phyloP scores from a whole-genome alignment of 2,329 filamentous ascomycete genomes.

The Cytospora piceicola region DNA sequence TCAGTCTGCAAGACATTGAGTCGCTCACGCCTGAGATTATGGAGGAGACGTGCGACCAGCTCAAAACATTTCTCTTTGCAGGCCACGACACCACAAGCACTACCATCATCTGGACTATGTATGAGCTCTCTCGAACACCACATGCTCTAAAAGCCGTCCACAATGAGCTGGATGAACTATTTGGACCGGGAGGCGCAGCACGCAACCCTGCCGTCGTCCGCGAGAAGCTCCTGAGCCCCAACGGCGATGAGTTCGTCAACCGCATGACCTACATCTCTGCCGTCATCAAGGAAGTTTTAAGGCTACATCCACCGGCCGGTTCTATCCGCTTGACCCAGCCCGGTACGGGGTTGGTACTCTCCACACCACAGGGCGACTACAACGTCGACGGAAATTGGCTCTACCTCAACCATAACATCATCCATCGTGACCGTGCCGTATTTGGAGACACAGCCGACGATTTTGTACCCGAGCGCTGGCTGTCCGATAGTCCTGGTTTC shows the following conservation, averaged over 20 bases:
- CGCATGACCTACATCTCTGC: conserved; percentile 35
- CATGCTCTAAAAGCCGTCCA: conserved; percentile 37
- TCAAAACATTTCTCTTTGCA: conserved; percentile 46
- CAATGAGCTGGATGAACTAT: conserved; percentile 42
- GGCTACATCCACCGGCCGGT: conserved; percentile 35
- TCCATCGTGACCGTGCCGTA: conserved; percentile 22
- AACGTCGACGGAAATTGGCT: conserved; percentile 42
- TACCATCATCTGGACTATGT: conserved; percentile 42
- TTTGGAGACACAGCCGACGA: conserved; percentile 24
- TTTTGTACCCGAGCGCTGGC: conserved; percentile 28
- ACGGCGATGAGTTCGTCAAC: conserved; percentile 38
- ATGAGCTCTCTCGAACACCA: conserved; percentile 42
- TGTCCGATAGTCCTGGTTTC: conserved; percentile 38
- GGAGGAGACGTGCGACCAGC: conserved; percentile 40
- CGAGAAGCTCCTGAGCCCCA: conserved; percentile 33
- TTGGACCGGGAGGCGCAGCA: conserved; percentile 38
- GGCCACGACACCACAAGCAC: conserved; percentile 47
- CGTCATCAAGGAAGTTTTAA: conserved; percentile 20
- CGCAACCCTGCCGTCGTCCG: conserved; percentile 31
- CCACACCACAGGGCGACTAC: conserved; percentile 36
- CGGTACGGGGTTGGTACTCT: conserved; percentile 38
- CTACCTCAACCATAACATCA: conserved; percentile 41
- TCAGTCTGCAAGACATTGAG: conserved; percentile 39
- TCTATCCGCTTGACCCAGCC: conserved; percentile 37
- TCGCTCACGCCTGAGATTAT: conserved; percentile 36